These are phyloP conservation scores for Stylonectria norvegica DNA, from an alignment of 2,329 filamentous ascomycete species.

Conservation along the genomic window DNA sequence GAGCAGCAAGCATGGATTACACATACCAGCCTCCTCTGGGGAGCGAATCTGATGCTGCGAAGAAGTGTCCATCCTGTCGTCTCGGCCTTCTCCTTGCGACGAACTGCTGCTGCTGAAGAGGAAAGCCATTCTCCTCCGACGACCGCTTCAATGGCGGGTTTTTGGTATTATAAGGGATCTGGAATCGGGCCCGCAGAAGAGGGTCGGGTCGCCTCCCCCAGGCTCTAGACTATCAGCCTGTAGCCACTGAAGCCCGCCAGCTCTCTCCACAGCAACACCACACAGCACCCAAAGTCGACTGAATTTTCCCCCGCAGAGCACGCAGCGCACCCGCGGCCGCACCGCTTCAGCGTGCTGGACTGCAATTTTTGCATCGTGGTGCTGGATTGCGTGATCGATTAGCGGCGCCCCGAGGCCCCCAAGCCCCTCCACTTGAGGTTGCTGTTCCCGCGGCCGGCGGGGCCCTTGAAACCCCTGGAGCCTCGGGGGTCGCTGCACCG, in stretches of 20 bases:
- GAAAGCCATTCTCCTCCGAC: slow-evolving; percentile 6
- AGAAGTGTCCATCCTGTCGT: slow-evolving; percentile 40
- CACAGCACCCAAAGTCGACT: slow-evolving; percentile 9
- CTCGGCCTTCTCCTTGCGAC: slow-evolving; percentile 16
- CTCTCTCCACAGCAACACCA: neutral
- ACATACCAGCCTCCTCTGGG: slow-evolving; percentile 63
- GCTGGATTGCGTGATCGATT: slow-evolving; percentile 32
- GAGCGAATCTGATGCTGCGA: slow-evolving; percentile 47
- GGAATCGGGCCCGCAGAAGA: neutral
- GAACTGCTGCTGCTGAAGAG: slow-evolving; percentile 14
- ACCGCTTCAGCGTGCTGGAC: neutral
- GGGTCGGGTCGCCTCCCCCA: neutral
- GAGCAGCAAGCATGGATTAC: too few relatives aligned
- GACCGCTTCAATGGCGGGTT: neutral
- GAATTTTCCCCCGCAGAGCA: slow-evolving; percentile 30
- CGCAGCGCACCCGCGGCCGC: slow-evolving; percentile 3
- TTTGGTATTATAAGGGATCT: slow-evolving; percentile 3
- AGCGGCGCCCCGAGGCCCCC: slow-evolving; percentile 24
- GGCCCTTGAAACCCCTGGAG: neutral
- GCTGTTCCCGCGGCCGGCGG: neutral
- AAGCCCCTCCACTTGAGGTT: too few relatives aligned
- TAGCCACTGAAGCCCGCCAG: neutral
- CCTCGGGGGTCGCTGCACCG: neutral
- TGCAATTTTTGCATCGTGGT: slow-evolving; percentile 21
- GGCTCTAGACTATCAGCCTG: too few relatives aligned